Base-by-base conservation (phyloP, 2,329 filamentous ascomycete species). In the Alternaria sp. region DNA sequence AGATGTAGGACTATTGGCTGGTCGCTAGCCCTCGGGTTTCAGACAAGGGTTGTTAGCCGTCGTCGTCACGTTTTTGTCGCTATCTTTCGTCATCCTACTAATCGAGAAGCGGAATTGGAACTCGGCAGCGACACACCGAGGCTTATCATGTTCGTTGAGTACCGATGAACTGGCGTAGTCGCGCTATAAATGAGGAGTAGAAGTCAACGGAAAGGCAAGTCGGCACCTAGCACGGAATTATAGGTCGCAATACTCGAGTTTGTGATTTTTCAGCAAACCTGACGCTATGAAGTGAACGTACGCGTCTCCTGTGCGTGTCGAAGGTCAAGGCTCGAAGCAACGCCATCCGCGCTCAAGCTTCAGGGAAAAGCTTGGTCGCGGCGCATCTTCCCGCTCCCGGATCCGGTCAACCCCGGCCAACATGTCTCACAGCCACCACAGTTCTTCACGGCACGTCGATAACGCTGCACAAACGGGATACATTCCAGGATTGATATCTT, bases 71-170 rank as follows among this genome's bases (percentile, higher is more conserved):
- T 45, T 54, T 46, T 49, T 58, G 49, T 63, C 41, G 59, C 51
- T 68, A 66, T 51, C 22, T 57, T 30, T 45, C 43, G 44, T 59
- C 48, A 59, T 56, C 12, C 28, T 53, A 30, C 53, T 46, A 58
- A 58, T 46, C 40, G 43, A 32, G 8, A 22, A 10, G 46, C 59
- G 41, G 56, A 46, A 41, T 4, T 18, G 40, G 28, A 53, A 25
- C 40, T 59, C 66, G 66, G 66, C 59, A 70, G 53, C 48, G 20
- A 22, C 48, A 32, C 49, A 44, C 40, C 43, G 41, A 45, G 46
- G 54, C 50, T 60, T 54, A 44, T 54, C 28, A 30, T 20, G 12
- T 43, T 28, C 10, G 16, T 30, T 16, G 11, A 52, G 22, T 20
- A 43, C 12, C 20, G 51, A 59, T 48, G 50, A 49, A 40, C 30